These are phyloP conservation scores for Tolypocladium pustulatum DNA, from an alignment of 2,329 filamentous ascomycete genomes.

Conservation along the genomic window DNA sequence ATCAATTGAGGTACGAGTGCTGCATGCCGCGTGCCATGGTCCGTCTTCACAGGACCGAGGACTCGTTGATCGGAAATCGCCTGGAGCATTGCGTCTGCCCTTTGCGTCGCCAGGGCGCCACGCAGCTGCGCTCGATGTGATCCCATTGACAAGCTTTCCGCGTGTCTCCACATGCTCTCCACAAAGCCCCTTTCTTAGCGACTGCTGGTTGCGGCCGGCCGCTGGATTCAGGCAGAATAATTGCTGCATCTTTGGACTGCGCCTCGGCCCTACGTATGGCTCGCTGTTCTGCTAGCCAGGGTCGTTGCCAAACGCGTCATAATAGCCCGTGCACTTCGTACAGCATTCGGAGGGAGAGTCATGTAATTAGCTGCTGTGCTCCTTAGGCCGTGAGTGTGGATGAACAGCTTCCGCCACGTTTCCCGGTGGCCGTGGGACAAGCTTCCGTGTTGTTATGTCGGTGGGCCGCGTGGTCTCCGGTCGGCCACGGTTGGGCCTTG, in stretches of 20 bases:
- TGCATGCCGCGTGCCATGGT: neutral
- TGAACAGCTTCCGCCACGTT: neutral
- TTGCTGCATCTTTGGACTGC: neutral
- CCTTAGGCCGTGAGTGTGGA: neutral
- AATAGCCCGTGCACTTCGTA: neutral
- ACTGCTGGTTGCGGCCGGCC: neutral
- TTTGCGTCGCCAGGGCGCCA: neutral
- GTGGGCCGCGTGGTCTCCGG: neutral
- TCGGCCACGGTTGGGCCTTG: neutral
- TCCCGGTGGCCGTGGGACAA: neutral
- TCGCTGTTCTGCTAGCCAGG: neutral
- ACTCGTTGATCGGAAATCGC: neutral
- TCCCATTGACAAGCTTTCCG: neutral
- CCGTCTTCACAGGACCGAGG: neutral
- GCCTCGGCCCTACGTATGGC: neutral
- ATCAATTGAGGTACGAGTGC: neutral
- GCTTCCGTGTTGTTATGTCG: neutral
- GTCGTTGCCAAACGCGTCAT: neutral
- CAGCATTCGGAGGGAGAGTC: neutral
- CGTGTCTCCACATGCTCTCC: neutral
- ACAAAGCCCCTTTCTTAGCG: neutral
- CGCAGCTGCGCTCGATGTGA: neutral
- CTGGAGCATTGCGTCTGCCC: neutral
- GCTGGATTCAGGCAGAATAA: neutral
- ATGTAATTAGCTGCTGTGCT: neutral